These are phyloP conservation scores for Fraxinus nigra DNA, from an alignment of 305 asterid genomes.

Conservation along the genomic window DNA sequence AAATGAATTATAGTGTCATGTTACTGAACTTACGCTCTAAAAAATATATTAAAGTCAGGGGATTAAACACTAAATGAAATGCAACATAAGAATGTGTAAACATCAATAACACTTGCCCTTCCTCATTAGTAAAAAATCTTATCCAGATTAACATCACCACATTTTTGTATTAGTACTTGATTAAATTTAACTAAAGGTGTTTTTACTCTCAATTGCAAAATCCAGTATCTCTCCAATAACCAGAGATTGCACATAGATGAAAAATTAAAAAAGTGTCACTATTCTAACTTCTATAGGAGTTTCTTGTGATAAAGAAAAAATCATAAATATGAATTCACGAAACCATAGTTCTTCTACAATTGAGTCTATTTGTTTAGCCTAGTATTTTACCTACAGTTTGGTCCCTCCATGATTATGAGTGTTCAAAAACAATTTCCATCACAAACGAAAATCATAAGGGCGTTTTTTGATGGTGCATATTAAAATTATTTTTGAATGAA, in stretches of 20 bases:
- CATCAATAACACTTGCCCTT: neutral
- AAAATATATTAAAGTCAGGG: neutral
- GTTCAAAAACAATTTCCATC: neutral
- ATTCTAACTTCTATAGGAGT: neutral
- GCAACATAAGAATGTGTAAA: neutral
- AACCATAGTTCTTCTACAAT: neutral
- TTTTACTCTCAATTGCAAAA: neutral
- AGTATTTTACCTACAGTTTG: neutral
- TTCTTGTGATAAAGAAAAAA: neutral
- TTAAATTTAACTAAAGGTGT: neutral
- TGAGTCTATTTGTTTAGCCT: neutral
- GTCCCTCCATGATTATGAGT: neutral
- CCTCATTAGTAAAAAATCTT: neutral
- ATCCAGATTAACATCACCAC: neutral
- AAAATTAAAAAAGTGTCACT: neutral
- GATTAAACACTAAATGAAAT: neutral
- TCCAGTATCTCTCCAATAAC: neutral
- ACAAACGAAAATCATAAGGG: neutral
- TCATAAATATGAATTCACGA: neutral
- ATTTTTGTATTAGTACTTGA: neutral
- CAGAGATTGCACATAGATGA: neutral
- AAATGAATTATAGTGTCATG: slow-evolving; percentile 11
- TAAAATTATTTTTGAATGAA: neutral
- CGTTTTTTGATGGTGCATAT: neutral
- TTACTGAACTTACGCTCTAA: neutral